These are phyloP conservation scores for Aquilaria agallochum DNA, from an alignment of 441 rosid genomes.

Conservation along the genomic window DNA sequence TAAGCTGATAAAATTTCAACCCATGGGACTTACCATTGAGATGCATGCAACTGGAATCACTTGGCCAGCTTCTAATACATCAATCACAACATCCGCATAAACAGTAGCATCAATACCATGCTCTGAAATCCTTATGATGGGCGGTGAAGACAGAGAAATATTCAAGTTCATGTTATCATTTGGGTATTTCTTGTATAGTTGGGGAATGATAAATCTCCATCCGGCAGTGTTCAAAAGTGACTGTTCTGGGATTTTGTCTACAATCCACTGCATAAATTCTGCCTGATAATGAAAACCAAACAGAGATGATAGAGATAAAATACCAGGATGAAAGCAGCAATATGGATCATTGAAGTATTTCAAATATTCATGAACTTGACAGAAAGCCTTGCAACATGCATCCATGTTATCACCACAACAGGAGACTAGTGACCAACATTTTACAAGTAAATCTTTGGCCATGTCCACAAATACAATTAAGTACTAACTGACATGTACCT, in stretches of 20 bases:
- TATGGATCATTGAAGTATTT: conserved; percentile 3
- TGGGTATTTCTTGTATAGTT: conserved; percentile 82
- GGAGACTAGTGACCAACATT: too few species aligned
- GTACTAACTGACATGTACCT: too few species aligned
- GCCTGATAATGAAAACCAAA: conserved; percentile 43
- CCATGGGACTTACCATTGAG: conserved; percentile 57
- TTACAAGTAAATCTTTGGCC: too few species aligned
- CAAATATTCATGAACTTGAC: background rate
- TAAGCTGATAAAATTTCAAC: background rate
- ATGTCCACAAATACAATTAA: too few species aligned
- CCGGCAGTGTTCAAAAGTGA: conserved; percentile 83
- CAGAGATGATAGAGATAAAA: too few species aligned
- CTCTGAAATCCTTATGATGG: conserved; percentile 57
- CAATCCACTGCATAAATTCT: conserved; percentile 82
- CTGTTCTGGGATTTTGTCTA: conserved; percentile 83
- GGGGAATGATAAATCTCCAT: conserved; percentile 88
- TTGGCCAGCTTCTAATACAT: conserved; percentile 58
- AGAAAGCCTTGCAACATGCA: background rate
- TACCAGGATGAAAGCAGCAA: conserved; percentile 9
- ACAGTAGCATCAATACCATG: conserved; percentile 65
- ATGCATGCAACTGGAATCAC: conserved; percentile 91
- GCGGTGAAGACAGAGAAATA: conserved; percentile 77
- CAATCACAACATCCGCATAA: conserved; percentile 55
- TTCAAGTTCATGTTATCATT: conserved; percentile 78
- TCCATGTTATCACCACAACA: too few species aligned